Percentiles rank a stretch among this genome's conserved stretches.
phyloP scores from a whole-genome alignment of 2,329 filamentous ascomycete genomes.

The Incumbomyces delicatus region DNA sequence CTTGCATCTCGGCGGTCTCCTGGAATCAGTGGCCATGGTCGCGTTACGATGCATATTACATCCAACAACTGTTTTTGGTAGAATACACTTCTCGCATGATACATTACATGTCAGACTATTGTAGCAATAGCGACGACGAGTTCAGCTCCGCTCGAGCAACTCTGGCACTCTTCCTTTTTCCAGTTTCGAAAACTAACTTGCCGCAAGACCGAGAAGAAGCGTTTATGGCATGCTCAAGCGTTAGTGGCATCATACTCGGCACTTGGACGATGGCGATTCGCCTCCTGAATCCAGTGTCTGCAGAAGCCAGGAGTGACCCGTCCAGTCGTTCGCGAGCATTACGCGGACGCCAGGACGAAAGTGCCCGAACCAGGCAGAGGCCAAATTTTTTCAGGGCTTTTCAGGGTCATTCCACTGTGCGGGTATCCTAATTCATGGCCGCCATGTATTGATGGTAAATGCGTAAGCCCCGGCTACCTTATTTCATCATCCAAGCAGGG shows the following conservation, averaged over 20 bases:
- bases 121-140: not conserved
- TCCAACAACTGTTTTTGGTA: not conserved
- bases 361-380: slow-evolving; percentile 2
- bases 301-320: slow-evolving; percentile 4
- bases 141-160: not conserved
- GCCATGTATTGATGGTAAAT: no score
- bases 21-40: not conserved
- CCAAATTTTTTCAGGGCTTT: not conserved
- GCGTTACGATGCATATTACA: not conserved
- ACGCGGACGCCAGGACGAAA: slow-evolving; percentile 5
- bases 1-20: not conserved
- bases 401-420: no score
- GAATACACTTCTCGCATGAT: not conserved
- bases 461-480: no score
- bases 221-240: not conserved
- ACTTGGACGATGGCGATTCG: slow-evolving; percentile 4
- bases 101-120: slow-evolving; percentile 6
- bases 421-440: no score
- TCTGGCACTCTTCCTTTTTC: not conserved
- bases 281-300: slow-evolving; percentile 6
- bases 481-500: no score
- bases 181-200: not conserved
- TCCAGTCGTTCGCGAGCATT: slow-evolving; percentile 5
- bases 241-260: slow-evolving; percentile 4
- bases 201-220: not conserved